Base-by-base conservation (phyloP, 75 land plant species). In the Picea sitchensis region DNA sequence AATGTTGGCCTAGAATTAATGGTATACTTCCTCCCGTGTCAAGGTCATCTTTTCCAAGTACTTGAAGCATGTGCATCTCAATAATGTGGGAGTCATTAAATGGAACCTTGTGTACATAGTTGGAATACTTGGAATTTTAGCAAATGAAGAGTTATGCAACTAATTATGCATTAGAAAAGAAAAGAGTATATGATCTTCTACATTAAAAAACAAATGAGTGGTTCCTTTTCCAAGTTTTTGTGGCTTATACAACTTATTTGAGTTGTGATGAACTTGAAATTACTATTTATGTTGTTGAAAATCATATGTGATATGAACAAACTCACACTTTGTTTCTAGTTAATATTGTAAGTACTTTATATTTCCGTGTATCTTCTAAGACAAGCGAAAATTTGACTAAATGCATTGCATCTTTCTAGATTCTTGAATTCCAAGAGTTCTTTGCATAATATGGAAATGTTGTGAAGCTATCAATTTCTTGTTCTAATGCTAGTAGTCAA, bases 391-490 rank as follows among this genome's bases (percentile, higher is more conserved):
- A 44, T 3, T 44, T n/a, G 51, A 71, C 23, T 15, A 0, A 75
- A 65, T 23, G 44, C 21, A 58, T 21, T 73, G 31, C 44, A 30
- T 58, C 41, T 62, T 18, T 79, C 17, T 64, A 23, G 47, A 18
- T 84, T 58, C 88, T 93, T 26, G 91, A 93, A 79, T 68, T 79
- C 60, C 86, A 77, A 79, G 95, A 93, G 58, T 91, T 83, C 79
- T 93, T 93, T 87, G 93, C 89, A 13, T 91, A 86, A 68, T 91
- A 93, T 77, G 95, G 95, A 32, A 91, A 89, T 79, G 90, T 93
- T 78, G 44, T 91, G 51, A 93, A 93, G 79, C 89, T 91, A 14
- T 91, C 95, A 26, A 86, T 93, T 62, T 88, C 95, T 56, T 82
- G 91, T 41, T 74, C 94, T 34, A 74, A 87, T 32, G 78, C 83